Evolutionary conservation across 2,329 filamentous ascomycete genomes (phyloP).

Genomic region (Mollisia scopiformis): DNA sequence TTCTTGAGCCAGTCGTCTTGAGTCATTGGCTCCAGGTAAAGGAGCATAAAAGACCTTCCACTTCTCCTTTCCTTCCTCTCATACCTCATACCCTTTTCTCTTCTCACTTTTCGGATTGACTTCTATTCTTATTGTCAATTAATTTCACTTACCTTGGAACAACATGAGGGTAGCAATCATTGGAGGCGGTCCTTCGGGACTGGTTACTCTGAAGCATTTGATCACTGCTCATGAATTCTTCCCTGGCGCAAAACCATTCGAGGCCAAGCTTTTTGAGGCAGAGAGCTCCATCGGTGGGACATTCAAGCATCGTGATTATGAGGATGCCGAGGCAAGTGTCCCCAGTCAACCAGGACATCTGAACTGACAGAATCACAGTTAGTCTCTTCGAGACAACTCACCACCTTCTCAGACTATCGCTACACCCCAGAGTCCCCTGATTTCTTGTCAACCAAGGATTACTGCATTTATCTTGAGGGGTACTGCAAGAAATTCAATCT

Average conservation of each 20-base stretch:
- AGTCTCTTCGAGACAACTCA: constrained; percentile 54
- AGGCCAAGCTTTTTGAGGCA: constrained; percentile 48
- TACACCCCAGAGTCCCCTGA: constrained; percentile 45
- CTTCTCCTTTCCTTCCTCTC: too few species aligned
- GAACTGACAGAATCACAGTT: constrained; percentile 36
- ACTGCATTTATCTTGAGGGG: neutral
- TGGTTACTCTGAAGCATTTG: constrained; percentile 46
- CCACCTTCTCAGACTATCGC: constrained; percentile 54
- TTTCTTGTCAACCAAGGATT: constrained; percentile 25
- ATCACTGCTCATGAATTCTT: constrained; percentile 42
- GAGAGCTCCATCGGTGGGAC: constrained; percentile 49
- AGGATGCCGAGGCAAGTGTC: constrained; percentile 44
- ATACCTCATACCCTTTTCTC: too few species aligned
- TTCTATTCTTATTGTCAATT: neutral
- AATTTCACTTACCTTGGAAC: neutral
- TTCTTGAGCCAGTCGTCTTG: too few species aligned
- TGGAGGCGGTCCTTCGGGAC: constrained; percentile 48
- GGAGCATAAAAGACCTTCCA: too few species aligned
- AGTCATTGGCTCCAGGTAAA: too few species aligned
- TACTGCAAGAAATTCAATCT: neutral
- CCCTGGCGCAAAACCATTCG: constrained; percentile 39
- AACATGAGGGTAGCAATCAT: constrained; percentile 42
- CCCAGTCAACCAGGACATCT: neutral
- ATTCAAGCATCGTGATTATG: constrained; percentile 50
- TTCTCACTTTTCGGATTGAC: neutral